Evolutionary conservation across 148 eudicot genomes (phyloP), one percentile per base, ranked within the genome.

Genomic region (Nyssa sinensis): DNA sequence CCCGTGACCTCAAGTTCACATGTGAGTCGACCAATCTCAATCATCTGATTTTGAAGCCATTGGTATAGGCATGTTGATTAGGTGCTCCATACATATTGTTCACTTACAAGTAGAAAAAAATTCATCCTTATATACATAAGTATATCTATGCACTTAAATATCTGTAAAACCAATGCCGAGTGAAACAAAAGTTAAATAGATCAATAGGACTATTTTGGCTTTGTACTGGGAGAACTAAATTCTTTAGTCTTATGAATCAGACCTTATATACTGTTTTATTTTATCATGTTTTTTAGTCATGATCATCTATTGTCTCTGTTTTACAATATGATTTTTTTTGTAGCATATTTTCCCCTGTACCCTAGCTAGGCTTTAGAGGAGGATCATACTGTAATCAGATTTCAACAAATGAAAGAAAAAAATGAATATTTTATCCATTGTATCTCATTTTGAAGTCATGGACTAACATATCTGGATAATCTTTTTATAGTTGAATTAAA

Each of bases 401-500:
- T 4, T 1, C 7, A 55, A n/a, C 8, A 21, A 55, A 3, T 55
- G 23, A 55, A 55, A 37, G 21, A 55, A n/a, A n/a, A n/a, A 19
- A 1, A 17, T 17, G 59, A n/a, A n/a, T n/a, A n/a, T n/a, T n/a
- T n/a, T n/a, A n/a, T n/a, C n/a, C n/a, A n/a, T n/a, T n/a, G n/a
- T n/a, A n/a, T n/a, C n/a, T 17, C 13, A 65, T 19, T 71, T 71
- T 7, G 25, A 35, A 3, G 9, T 71, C 35, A 53, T 58, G 69
- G 53, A 24, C 69, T 66, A 66, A 66, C 23, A 47, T 69, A 10
- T 55, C 35, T 57, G 5, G 1, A 11, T 31, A 19, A 5, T 74
- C 64, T 59, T 64, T 53, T 74, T 47, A 49, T 60, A 91, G 98
- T 88, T 84, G 97, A 91, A 83, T 69, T 87, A 78, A 87, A 86